Percentiles rank a stretch among this genome's conserved stretches.
Evolutionary conservation across 805 yeast genomes (phyloP).

Genomic region (Ogataea naganishii): DNA sequence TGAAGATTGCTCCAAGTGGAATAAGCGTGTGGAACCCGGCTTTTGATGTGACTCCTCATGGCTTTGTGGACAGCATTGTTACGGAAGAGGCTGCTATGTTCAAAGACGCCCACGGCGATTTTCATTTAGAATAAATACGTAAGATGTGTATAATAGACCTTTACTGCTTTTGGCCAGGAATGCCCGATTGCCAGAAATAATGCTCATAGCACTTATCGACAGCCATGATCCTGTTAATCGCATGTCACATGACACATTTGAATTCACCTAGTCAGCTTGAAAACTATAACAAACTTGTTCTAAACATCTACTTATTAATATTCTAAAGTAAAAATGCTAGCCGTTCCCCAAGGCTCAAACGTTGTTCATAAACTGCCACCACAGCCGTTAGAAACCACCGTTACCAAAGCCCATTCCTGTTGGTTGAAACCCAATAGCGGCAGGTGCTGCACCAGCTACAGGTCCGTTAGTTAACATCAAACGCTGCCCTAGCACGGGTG

Average conservation of each 20-base stretch:
- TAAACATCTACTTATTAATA: no score
- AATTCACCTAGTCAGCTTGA: slow-evolving; percentile 1
- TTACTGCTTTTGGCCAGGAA: background rate
- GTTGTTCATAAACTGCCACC: no score
- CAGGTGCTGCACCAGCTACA: slow-evolving; percentile 14
- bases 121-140: slow-evolving; percentile 16
- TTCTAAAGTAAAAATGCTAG: no score
- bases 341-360: no score
- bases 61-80: slow-evolving; percentile 77
- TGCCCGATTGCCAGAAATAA: background rate
- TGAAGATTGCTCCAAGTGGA: slow-evolving; percentile 78
- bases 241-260: slow-evolving; percentile 1
- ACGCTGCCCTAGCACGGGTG: slow-evolving; percentile 50
- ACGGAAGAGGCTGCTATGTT: slow-evolving; percentile 64
- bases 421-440: slow-evolving; percentile 54
- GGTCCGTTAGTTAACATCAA: slow-evolving; percentile 81
- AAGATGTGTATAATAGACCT: slow-evolving; percentile 1
- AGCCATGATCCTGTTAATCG: background rate
- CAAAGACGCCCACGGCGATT: slow-evolving; percentile 43
- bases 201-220: slow-evolving; percentile 1
- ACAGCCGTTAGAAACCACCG: slow-evolving; percentile 25
- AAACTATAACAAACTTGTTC: slow-evolving; percentile 3
- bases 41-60: slow-evolving; percentile 86
- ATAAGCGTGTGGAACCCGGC: slow-evolving; percentile 94
- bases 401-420: slow-evolving; percentile 71